Conservation (phyloP, 2,329 filamentous ascomycete species). For the Fusarium sp. region DNA sequence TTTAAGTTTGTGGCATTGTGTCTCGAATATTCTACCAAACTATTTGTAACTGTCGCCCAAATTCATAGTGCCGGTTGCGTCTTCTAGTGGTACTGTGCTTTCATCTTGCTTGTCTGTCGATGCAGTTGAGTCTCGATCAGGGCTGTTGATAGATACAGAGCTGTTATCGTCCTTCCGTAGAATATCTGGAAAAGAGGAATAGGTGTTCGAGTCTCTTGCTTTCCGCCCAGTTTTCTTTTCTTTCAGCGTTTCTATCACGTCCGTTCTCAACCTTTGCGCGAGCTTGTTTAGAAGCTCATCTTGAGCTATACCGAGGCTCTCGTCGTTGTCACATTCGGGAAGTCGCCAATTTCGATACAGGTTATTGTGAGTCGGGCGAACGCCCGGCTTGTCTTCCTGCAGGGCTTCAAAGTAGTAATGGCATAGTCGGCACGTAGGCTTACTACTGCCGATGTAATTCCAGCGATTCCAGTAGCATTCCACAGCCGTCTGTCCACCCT, state of each 20-base stretch:
- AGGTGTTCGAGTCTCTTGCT: neutral
- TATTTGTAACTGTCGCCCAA: no score
- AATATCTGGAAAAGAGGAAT: neutral
- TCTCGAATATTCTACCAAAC: no score
- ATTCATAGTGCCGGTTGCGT: no score
- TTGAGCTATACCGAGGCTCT: neutral
- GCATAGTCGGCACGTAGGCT: neutral
- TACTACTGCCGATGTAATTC: neutral
- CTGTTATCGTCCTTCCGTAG: neutral
- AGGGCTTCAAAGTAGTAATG: neutral
- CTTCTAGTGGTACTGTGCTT: no score
- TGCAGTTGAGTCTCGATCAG: neutral
- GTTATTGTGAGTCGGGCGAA: neutral
- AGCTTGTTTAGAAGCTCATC: neutral
- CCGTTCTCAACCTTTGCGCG: neutral
- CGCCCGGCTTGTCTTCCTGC: neutral
- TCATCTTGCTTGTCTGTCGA: no score
- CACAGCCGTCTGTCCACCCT: neutral
- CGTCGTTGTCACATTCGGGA: neutral
- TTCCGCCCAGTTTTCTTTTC: neutral
- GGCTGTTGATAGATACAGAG: neutral
- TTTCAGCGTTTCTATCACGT: neutral
- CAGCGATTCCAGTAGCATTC: neutral
- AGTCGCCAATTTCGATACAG: neutral
- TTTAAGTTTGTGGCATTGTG: no score